Conservation (phyloP, 768 basidiomycete species). For the Suillus decipiens region DNA sequence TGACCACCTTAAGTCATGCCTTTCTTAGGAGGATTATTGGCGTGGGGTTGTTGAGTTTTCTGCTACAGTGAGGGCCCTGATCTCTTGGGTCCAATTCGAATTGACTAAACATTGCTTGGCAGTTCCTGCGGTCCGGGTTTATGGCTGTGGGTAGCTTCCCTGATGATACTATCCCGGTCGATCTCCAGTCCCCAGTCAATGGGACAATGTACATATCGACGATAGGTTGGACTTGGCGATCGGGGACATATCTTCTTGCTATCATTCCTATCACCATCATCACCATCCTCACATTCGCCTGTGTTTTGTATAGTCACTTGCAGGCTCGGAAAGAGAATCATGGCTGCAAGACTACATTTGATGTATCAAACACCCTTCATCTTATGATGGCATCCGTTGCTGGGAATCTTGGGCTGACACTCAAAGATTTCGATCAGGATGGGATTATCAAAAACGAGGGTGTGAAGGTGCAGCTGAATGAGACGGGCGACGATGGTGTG, state of each 20-base stretch:
- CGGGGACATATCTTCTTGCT: slow-evolving; percentile 7
- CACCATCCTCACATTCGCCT: slow-evolving; percentile 2
- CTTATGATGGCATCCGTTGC: slow-evolving; percentile 11
- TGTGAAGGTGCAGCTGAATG: neutral
- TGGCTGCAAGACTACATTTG: neutral
- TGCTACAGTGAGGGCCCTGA: too few species aligned
- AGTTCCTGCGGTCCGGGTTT: too few species aligned
- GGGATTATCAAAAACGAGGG: slow-evolving; percentile 2
- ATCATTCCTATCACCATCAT: slow-evolving; percentile 6
- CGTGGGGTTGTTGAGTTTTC: too few species aligned
- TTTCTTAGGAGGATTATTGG: too few species aligned
- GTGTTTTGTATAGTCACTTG: slow-evolving; percentile 1
- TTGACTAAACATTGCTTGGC: too few species aligned
- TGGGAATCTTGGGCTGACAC: neutral
- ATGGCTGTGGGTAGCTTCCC: too few species aligned
- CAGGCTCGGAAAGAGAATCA: neutral
- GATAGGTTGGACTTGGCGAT: slow-evolving; percentile 9
- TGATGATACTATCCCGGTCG: neutral
- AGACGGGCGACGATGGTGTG: neutral
- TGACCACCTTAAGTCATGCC: too few species aligned
- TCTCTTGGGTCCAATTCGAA: too few species aligned
- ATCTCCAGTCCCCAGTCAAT: slow-evolving; percentile 2
- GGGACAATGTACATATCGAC: too few species aligned
- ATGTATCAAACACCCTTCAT: slow-evolving; percentile 8
- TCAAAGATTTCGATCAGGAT: neutral